Evolutionary conservation across 1,284 basidiomycete genomes (phyloP).

Genomic region (Naganishia liquefaciens): DNA sequence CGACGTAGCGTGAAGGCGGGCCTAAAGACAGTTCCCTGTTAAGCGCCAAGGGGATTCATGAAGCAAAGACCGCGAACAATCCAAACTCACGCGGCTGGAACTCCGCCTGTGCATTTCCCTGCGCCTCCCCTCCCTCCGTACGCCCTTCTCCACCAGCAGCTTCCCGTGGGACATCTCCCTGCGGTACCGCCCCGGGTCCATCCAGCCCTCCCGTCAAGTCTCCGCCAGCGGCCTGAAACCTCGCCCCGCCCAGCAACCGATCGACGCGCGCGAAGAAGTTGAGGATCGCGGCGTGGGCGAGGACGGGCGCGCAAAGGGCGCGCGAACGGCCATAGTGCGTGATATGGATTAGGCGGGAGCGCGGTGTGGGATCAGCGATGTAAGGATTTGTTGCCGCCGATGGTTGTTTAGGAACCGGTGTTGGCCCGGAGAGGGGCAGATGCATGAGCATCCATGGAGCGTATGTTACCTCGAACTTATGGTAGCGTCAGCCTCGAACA

Average conservation of each 20-base stretch:
- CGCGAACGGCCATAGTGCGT: slow-evolving; percentile 50
- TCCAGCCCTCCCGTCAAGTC: slow-evolving; percentile 18
- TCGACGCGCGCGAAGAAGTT: slow-evolving; percentile 46
- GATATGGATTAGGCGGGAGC: slow-evolving; percentile 48
- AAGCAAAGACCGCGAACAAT: background rate
- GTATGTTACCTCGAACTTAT: slow-evolving; percentile 57
- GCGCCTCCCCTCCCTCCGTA: background rate
- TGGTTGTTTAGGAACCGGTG: slow-evolving; percentile 38
- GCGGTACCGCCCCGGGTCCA: slow-evolving; percentile 26
- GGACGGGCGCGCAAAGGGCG: slow-evolving; percentile 46
- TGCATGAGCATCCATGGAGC: slow-evolving; percentile 57
- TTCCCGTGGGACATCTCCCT: background rate
- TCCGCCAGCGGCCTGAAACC: slow-evolving; percentile 7
- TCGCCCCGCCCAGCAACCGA: slow-evolving; percentile 5
- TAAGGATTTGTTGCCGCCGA: slow-evolving; percentile 47
- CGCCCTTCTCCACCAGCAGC: background rate
- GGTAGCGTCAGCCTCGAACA: slow-evolving; percentile 7
- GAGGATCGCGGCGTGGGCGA: slow-evolving; percentile 53
- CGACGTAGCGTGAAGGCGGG: slow-evolving; percentile 12
- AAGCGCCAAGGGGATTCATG: background rate
- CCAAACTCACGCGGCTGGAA: slow-evolving; percentile 13
- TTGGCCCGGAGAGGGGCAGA: slow-evolving; percentile 46
- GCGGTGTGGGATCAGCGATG: slow-evolving; percentile 55
- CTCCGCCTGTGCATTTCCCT: slow-evolving; percentile 5
- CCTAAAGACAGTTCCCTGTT: slow-evolving; percentile 18